Evolutionary conservation across 139 green algal genomes (phyloP).

Genomic region (Spirogloea muscicola): DNA sequence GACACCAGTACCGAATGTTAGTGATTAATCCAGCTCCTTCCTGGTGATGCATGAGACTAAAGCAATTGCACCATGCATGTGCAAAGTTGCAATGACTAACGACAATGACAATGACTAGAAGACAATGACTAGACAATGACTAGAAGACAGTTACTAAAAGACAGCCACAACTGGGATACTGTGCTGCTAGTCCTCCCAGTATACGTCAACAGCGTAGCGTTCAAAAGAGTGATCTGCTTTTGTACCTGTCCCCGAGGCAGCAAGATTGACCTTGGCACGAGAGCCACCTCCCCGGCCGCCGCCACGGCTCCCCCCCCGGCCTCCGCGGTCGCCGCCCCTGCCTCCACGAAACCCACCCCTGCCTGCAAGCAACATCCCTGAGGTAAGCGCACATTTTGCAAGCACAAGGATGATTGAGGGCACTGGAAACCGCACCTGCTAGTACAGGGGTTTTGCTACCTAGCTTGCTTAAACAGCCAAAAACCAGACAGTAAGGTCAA

Average conservation of each 20-base stretch:
- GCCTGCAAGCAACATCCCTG: background rate
- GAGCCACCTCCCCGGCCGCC: background rate
- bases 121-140: background rate
- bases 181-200: too few species aligned
- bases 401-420: background rate
- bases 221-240: background rate
- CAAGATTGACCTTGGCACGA: conserved; percentile 28
- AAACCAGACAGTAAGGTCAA: background rate
- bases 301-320: conserved; percentile 1
- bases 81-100: too few species aligned
- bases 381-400: background rate
- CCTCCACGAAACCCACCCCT: background rate
- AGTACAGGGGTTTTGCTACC: background rate
- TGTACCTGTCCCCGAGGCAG: conserved; percentile 18
- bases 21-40: too few species aligned
- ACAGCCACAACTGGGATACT: background rate
- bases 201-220: too few species aligned
- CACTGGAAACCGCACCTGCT: background rate
- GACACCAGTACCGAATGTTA: too few species aligned
- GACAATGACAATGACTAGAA: background rate
- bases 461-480: background rate
- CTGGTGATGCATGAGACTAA: too few species aligned
- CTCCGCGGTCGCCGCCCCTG: background rate
- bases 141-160: background rate
- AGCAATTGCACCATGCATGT: too few species aligned